Evolutionary conservation across 345 rosid genomes (phyloP).

Genomic region (Populus pruinosa): DNA sequence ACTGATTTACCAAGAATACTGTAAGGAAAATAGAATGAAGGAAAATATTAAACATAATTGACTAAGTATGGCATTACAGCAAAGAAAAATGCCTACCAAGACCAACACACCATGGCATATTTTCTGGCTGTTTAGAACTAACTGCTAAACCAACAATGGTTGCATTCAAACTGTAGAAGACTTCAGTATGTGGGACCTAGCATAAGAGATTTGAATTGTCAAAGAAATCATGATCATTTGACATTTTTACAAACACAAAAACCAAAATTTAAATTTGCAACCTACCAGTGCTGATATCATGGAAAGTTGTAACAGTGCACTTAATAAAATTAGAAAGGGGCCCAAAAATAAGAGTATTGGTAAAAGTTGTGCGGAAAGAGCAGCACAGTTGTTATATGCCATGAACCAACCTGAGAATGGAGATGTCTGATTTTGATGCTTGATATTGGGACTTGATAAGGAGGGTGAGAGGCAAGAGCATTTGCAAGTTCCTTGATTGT

Average conservation of each 20-base stretch:
- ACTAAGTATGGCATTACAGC: not conserved
- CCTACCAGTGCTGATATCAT: slow-evolving; percentile 3
- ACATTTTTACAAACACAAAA: not conserved
- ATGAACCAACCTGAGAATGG: slow-evolving; percentile 62
- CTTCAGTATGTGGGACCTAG: slow-evolving; percentile 65
- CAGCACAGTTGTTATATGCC: slow-evolving; percentile 5
- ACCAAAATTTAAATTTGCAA: not conserved
- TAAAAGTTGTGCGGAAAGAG: not conserved
- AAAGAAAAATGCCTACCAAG: slow-evolving; percentile 57
- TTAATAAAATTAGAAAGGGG: not conserved
- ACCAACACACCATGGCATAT: slow-evolving; percentile 72
- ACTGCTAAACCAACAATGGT: slow-evolving; percentile 85
- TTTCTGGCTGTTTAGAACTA: slow-evolving; percentile 52
- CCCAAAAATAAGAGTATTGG: too few species aligned
- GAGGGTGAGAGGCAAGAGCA: slow-evolving; percentile 79
- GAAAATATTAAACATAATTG: not conserved
- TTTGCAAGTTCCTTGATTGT: slow-evolving; percentile 78
- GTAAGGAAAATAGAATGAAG: not conserved
- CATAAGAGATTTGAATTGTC: slow-evolving; percentile 18
- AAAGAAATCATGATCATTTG: not conserved
- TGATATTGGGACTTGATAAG: slow-evolving; percentile 81
- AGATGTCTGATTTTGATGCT: slow-evolving; percentile 76
- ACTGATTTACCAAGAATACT: not conserved
- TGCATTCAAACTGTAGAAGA: slow-evolving; percentile 76
- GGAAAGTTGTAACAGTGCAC: not conserved